Conservation (phyloP, 768 basidiomycete genomes). For the Lactarius psammicola region DNA sequence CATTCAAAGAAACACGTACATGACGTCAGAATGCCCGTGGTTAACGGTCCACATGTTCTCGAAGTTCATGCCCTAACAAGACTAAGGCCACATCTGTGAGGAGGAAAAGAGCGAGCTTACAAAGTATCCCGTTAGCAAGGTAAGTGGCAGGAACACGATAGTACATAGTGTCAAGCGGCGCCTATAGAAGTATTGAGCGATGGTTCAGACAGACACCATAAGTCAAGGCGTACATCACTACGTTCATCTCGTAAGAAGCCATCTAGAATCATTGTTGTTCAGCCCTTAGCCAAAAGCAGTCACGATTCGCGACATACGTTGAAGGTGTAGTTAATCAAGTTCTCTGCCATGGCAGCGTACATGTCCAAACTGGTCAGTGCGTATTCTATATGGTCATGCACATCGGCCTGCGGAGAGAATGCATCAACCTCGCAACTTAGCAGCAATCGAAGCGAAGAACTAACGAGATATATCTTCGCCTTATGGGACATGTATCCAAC, state of each 20-base stretch:
- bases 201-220: neutral
- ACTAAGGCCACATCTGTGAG: neutral
- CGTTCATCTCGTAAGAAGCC: conserved; percentile 73
- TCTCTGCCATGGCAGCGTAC: conserved; percentile 68
- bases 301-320: conserved; percentile 46
- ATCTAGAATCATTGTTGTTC: conserved; percentile 42
- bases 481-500: conserved; percentile 68
- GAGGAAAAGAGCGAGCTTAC: conserved; percentile 40
- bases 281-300: neutral
- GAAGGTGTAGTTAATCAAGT: conserved; percentile 71
- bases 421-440: neutral
- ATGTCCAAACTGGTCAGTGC: conserved; percentile 68
- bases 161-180: conserved; percentile 65
- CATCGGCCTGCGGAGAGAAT: conserved; percentile 52
- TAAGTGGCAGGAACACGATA: conserved; percentile 69
- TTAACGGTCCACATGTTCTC: conserved; percentile 48
- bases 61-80: conserved; percentile 65
- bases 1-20: conserved; percentile 27
- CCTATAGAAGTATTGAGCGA: conserved; percentile 37
- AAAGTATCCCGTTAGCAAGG: conserved; percentile 69
- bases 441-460: conserved; percentile 26
- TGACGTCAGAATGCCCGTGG: conserved; percentile 32
- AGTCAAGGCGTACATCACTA: conserved; percentile 55
- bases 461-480: conserved; percentile 63
- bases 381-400: conserved; percentile 75